These are phyloP conservation scores for Teratosphaeria epicoccoides DNA, from an alignment of 2,329 filamentous ascomycete species.

Conservation along the genomic window DNA sequence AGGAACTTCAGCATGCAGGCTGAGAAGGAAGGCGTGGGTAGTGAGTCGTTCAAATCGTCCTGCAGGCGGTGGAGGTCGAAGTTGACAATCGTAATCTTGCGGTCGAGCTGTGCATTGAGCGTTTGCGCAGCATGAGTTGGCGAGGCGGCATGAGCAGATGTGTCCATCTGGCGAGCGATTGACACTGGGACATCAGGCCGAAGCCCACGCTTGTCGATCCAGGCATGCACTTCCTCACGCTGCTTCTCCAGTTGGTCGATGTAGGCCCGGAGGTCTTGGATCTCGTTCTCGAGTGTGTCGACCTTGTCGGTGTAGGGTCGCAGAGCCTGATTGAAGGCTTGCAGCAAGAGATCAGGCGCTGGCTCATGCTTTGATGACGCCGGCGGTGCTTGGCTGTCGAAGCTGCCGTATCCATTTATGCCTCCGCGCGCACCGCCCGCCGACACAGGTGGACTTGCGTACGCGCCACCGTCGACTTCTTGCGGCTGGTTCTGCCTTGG, in stretches of 20 bases:
- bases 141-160: slow-evolving; percentile 27
- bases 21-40: slow-evolving; percentile 42
- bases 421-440: slow-evolving; percentile 4
- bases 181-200: slow-evolving; percentile 44
- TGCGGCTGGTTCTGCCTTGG: slow-evolving; percentile 33
- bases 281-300: slow-evolving; percentile 40
- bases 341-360: slow-evolving; percentile 41
- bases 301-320: slow-evolving; percentile 44
- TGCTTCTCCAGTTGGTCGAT: slow-evolving; percentile 42
- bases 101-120: slow-evolving; percentile 46
- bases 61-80: slow-evolving; percentile 47
- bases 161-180: slow-evolving; percentile 45
- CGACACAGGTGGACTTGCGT: slow-evolving; percentile 13
- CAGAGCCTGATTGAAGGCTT: slow-evolving; percentile 44
- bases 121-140: slow-evolving; percentile 39
- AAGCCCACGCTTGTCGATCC: slow-evolving; percentile 46
- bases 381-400: slow-evolving; percentile 9
- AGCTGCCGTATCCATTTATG: slow-evolving; percentile 15
- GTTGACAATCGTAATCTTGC: slow-evolving; percentile 49
- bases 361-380: slow-evolving; percentile 26
- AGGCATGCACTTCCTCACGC: slow-evolving; percentile 41
- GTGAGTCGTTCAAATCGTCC: slow-evolving; percentile 45
- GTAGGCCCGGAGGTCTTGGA: slow-evolving; percentile 40
- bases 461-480: slow-evolving; percentile 21
- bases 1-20: slow-evolving; percentile 46